Evolutionary conservation across 352 stramenopile species (phyloP).

Genomic region (Phytopythium cucurbitacearum): DNA sequence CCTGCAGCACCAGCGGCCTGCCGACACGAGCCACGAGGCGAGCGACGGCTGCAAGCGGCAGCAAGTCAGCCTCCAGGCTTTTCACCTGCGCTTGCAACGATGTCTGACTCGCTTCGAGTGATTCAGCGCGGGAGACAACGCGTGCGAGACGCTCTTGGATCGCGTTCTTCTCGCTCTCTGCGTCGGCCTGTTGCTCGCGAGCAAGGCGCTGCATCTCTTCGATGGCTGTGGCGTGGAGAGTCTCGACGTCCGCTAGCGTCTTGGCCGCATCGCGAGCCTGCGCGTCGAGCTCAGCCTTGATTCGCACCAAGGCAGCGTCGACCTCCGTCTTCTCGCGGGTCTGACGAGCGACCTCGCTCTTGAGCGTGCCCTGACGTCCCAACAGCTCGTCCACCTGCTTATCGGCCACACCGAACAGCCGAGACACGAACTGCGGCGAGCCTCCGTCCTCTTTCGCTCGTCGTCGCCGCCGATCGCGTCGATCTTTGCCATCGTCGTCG

Average conservation of each 20-base stretch:
- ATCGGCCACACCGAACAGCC: slow-evolving; percentile 13
- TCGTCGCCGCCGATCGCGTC: background rate
- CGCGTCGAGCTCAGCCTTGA: slow-evolving; percentile 29
- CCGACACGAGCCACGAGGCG: slow-evolving; percentile 61
- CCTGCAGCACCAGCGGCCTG: slow-evolving; percentile 56
- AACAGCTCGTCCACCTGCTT: slow-evolving; percentile 20
- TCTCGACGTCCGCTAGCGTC: slow-evolving; percentile 36
- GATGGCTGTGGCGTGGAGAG: slow-evolving; percentile 25
- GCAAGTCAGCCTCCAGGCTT: slow-evolving; percentile 36
- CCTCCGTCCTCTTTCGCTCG: too few species aligned
- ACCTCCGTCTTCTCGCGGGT: slow-evolving; percentile 15
- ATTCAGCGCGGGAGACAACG: slow-evolving; percentile 10
- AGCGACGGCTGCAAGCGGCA: slow-evolving; percentile 36
- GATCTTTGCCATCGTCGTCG: background rate
- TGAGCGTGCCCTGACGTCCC: slow-evolving; percentile 13
- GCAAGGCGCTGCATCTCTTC: slow-evolving; percentile 39
- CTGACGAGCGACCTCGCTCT: slow-evolving; percentile 15
- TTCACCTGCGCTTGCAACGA: slow-evolving; percentile 26
- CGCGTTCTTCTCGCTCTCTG: slow-evolving; percentile 33
- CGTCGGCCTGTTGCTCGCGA: slow-evolving; percentile 17
- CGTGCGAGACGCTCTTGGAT: slow-evolving; percentile 26
- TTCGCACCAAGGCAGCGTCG: slow-evolving; percentile 9
- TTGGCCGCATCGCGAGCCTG: slow-evolving; percentile 32
- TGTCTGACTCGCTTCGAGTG: slow-evolving; percentile 10
- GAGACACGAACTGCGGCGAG: slow-evolving; percentile 2